phyloP scores from a whole-genome alignment of 441 rosid species.

The Pelargonium myrrhifolium region DNA sequence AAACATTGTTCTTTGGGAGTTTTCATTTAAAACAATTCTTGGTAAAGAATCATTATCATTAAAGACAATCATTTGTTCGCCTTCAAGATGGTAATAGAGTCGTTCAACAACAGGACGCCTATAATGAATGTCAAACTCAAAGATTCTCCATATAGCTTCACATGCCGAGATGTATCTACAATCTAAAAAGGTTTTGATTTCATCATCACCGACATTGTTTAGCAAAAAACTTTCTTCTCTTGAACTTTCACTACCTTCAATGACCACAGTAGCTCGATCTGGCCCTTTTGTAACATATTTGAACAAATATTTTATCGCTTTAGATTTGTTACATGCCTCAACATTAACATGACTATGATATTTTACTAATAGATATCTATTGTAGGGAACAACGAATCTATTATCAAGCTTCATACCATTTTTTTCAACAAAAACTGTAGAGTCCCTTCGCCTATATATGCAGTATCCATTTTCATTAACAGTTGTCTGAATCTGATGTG shows the following conservation, averaged over 20 bases:
- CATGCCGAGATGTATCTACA: background rate
- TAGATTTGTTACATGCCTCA: background rate
- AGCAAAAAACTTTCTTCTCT: background rate
- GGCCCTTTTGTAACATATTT: background rate
- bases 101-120: background rate
- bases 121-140: background rate
- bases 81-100: background rate
- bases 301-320: background rate
- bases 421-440: background rate
- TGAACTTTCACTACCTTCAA: background rate
- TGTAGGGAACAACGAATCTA: background rate
- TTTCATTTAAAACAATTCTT: too few species aligned
- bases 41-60: background rate
- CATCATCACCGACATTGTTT: background rate
- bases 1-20: too few species aligned
- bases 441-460: background rate
- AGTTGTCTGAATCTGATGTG: background rate
- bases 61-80: background rate
- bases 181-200: background rate
- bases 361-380: background rate
- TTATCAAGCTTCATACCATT: background rate
- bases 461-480: background rate
- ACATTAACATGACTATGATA: background rate
- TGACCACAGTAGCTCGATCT: background rate
- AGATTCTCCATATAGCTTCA: background rate